Conservation (phyloP, 208 protist species). For the Tetramitus jugosus region DNA sequence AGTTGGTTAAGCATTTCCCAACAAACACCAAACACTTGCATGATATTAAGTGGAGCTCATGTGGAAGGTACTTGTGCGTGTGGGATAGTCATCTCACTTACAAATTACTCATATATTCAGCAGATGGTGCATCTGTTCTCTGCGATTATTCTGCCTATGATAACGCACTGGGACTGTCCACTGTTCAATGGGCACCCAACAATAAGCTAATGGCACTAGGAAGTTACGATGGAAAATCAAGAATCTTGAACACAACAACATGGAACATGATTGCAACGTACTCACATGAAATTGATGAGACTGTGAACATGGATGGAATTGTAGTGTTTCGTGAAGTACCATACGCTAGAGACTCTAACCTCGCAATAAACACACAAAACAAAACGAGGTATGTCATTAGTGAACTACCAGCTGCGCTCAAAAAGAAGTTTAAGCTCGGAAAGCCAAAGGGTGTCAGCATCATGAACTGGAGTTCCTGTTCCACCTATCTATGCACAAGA, state of each 20-base stretch:
- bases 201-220: slow-evolving; percentile 28
- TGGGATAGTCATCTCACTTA: slow-evolving; percentile 13
- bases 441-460: slow-evolving; percentile 29
- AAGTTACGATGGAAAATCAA: slow-evolving; percentile 28
- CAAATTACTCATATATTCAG: not conserved
- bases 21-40: slow-evolving; percentile 22
- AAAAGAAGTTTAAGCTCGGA: slow-evolving; percentile 16
- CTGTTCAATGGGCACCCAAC: slow-evolving; percentile 23
- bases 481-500: slow-evolving; percentile 26
- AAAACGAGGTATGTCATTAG: slow-evolving; percentile 7
- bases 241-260: slow-evolving; percentile 17
- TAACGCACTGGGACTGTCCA: slow-evolving; percentile 7
- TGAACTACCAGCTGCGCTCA: slow-evolving; percentile 4
- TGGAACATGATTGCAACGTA: slow-evolving; percentile 4
- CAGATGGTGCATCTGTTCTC: slow-evolving; percentile 11
- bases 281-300: not conserved
- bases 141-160: slow-evolving; percentile 16
- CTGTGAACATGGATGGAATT: no score
- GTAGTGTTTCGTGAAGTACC: no score
- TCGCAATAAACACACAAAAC: not conserved
- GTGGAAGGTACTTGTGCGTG: not conserved
- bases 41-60: slow-evolving; percentile 20
- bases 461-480: slow-evolving; percentile 16
- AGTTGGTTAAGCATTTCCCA: slow-evolving; percentile 27
- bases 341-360: no score